Base-by-base conservation (phyloP, 2,329 filamentous ascomycete genomes). In the Cylindrodendrum hubeiense region DNA sequence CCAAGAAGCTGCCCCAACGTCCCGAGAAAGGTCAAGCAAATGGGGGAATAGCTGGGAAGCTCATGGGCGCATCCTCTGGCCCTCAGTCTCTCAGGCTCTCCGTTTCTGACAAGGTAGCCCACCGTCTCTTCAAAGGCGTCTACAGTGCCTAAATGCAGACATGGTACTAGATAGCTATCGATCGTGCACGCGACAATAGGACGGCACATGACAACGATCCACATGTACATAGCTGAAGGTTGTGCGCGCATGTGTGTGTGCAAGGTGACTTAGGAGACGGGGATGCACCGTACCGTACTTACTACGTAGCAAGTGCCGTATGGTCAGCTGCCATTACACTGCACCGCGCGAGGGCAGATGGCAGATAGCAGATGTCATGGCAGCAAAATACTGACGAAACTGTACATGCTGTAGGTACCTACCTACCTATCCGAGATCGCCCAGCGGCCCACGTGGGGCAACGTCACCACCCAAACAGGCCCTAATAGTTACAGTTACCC, bases 401-500 rank as follows among this genome's bases (percentile, higher is more conserved):
- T 30, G 28, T 30, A 30, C 8, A 30, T 10, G 28, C 28, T 30
- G 28, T 30, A 33, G 10, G 41, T 44, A 44, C 22, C 43, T 46
- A 46, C 15, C 9, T 34, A 8, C 17, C 15, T n/a, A 39, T 28
- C 46, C 46, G 46, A 49, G 24, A 49, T 49, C n/a, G 26, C 21
- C 46, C 46, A 28, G n/a, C 19, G 22, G 41, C 59, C 61, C 61
- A 64, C 61, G 61, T 64, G 61, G 61, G 49, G 61, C 49, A 64
- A 26, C 15, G 57, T 52, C 61, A 52, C 28, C 7, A 21, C 41
- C 39, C n/a, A 43, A 39, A 39, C 15, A 17, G 15, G 37, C 17
- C 37, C 34, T 37, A 52, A 37, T 47, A 28, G 22, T 22, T 33
- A 34, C 26, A 28, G 28, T 50, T 50, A 33, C 26, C 30, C 54